phyloP scores from a whole-genome alignment of 2,329 filamentous ascomycete genomes.

The Sclerotinia subarctica region DNA sequence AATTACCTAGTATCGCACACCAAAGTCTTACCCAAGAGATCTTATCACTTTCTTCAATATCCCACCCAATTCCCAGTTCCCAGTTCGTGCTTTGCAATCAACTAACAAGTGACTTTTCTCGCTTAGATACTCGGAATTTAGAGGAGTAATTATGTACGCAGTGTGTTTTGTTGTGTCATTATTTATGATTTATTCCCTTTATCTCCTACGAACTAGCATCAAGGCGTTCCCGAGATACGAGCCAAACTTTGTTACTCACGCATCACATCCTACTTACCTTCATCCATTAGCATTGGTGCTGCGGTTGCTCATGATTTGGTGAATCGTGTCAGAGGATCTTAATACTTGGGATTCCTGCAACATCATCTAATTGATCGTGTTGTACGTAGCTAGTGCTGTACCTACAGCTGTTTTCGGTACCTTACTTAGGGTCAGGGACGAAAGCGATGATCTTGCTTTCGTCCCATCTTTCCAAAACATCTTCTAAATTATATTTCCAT shows the following conservation, averaged over 20 bases:
- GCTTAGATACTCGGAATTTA: not conserved
- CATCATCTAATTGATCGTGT: not conserved
- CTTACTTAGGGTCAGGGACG: conserved; percentile 18
- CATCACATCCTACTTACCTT: not conserved
- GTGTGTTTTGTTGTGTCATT: not conserved
- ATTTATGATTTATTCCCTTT: not conserved
- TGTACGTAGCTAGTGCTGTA: conserved; percentile 4
- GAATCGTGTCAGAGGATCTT: conserved; percentile 7
- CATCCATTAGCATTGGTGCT: not conserved
- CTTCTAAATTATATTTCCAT: conserved; percentile 10
- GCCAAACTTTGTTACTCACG: not conserved
- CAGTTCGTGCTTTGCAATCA: not conserved
- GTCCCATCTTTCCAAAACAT: conserved; percentile 21
- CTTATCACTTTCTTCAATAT: not conserved
- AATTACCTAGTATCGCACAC: not conserved
- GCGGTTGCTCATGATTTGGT: not conserved
- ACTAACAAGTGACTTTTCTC: not conserved
- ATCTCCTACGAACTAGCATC: not conserved
- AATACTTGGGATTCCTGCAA: not conserved
- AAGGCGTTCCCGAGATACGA: conserved; percentile 13
- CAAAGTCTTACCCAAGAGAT: not conserved
- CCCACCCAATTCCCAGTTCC: not conserved
- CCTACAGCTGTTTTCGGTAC: conserved; percentile 2
- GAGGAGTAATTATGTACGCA: not conserved
- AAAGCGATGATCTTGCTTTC: conserved; percentile 20